Evolutionary conservation across 2,329 filamentous ascomycete species (phyloP).

Genomic region (Fusarium goolgardi): DNA sequence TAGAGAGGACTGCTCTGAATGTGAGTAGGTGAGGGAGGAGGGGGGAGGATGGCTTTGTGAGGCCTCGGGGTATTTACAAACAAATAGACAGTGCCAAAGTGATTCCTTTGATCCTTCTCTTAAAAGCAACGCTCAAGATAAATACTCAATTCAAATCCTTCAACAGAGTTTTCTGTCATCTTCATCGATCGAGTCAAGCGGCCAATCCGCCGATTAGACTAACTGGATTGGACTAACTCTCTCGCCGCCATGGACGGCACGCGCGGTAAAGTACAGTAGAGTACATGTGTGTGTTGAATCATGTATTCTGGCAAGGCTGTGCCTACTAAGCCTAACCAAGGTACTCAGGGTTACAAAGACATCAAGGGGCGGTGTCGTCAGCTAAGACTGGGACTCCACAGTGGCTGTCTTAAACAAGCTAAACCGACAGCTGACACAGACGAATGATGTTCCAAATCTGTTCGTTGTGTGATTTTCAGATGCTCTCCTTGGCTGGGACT

Average conservation of each 20-base stretch:
- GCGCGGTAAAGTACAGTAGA: neutral
- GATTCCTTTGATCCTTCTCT: neutral
- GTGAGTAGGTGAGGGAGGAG: neutral
- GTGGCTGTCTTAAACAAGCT: slow-evolving; percentile 15
- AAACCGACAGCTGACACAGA: neutral
- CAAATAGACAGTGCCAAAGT: neutral
- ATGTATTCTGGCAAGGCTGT: slow-evolving; percentile 4
- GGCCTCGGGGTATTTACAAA: neutral
- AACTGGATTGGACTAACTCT: neutral
- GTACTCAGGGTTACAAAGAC: neutral
- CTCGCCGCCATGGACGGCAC: neutral
- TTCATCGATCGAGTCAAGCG: neutral
- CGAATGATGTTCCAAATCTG: slow-evolving; percentile 16
- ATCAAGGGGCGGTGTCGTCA: neutral
- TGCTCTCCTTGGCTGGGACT: slow-evolving; percentile 15
- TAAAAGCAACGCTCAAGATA: neutral
- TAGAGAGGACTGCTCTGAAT: neutral
- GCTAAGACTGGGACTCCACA: neutral
- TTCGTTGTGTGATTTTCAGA: slow-evolving; percentile 4
- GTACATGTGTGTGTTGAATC: slow-evolving; percentile 6
- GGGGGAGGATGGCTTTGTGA: neutral
- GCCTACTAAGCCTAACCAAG: neutral
- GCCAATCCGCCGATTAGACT: neutral
- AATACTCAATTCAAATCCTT: slow-evolving; percentile 4
- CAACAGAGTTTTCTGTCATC: neutral